Conservation (phyloP, 1,284 basidiomycete species). For the Rhodotorula sp. region DNA sequence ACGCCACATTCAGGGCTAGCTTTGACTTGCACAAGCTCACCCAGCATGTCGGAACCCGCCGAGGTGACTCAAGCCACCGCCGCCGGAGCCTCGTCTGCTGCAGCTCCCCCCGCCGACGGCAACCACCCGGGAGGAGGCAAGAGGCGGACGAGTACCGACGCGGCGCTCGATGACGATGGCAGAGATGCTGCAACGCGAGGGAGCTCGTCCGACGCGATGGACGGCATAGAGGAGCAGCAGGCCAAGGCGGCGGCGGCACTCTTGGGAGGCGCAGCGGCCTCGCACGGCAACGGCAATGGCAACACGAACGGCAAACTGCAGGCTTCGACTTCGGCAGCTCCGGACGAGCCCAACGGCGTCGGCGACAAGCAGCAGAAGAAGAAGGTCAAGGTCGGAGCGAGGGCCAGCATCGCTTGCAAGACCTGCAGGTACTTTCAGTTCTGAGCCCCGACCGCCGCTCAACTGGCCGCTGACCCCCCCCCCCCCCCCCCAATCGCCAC, state of each 20-base stretch:
- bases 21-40: too few species aligned
- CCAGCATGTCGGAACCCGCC: too few species aligned
- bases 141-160: background rate
- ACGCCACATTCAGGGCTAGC: too few species aligned
- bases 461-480: background rate
- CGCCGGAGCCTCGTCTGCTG: background rate
- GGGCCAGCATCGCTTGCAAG: slow-evolving; percentile 36
- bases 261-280: background rate
- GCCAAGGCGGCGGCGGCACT: background rate
- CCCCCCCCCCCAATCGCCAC: background rate
- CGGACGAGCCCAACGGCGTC: background rate
- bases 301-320: background rate
- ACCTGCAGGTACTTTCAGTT: slow-evolving; percentile 32
- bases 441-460: too few species aligned
- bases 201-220: background rate
- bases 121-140: background rate
- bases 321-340: background rate
- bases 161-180: background rate
- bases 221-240: background rate
- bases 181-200: background rate
- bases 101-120: background rate
- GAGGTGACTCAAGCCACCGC: background rate
- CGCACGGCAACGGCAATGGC: background rate
- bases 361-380: slow-evolving; percentile 23
- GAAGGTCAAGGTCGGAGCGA: slow-evolving; percentile 35